phyloP scores from a whole-genome alignment of 768 basidiomycete species.

The Pholiota molesta region DNA sequence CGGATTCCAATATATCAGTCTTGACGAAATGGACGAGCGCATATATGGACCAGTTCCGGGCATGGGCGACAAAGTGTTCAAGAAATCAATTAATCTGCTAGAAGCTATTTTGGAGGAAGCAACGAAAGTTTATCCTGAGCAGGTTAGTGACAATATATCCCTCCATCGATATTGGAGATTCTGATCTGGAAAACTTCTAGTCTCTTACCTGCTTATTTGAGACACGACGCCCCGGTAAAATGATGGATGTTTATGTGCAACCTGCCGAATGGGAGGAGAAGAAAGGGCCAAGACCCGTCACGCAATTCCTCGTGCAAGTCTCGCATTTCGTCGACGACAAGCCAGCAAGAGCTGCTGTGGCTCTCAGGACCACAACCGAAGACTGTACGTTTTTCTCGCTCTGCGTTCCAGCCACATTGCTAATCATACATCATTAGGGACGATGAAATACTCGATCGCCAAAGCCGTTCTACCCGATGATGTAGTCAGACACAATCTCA shows the following conservation, averaged over 20 bases:
- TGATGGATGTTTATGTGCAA: conserved; percentile 69
- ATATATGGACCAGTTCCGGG: conserved; percentile 63
- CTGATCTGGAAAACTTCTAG: conserved; percentile 30
- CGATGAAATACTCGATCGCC: conserved; percentile 57
- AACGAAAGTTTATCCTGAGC: conserved; percentile 58
- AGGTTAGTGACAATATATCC: conserved; percentile 46
- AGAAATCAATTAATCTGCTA: conserved; percentile 69
- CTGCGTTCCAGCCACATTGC: background rate
- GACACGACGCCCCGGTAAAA: conserved; percentile 42
- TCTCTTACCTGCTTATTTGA: conserved; percentile 66
- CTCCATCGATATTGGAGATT: conserved; percentile 1
- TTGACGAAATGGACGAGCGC: conserved; percentile 85
- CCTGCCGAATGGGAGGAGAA: conserved; percentile 51
- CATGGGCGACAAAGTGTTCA: conserved; percentile 76
- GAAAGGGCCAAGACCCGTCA: conserved; percentile 47
- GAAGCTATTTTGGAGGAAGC: conserved; percentile 68
- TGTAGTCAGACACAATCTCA: conserved; percentile 40
- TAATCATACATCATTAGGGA: conserved; percentile 47
- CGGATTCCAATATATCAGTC: conserved; percentile 91
- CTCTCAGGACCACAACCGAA: conserved; percentile 19
- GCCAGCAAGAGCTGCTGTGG: conserved; percentile 20
- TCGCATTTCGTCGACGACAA: conserved; percentile 23
- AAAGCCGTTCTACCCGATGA: conserved; percentile 35
- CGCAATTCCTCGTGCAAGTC: conserved; percentile 57
- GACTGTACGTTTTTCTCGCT: conserved; percentile 14